Conservation (phyloP, 1,284 basidiomycete species). For the Microbotryum lychnidis-dioicae region DNA sequence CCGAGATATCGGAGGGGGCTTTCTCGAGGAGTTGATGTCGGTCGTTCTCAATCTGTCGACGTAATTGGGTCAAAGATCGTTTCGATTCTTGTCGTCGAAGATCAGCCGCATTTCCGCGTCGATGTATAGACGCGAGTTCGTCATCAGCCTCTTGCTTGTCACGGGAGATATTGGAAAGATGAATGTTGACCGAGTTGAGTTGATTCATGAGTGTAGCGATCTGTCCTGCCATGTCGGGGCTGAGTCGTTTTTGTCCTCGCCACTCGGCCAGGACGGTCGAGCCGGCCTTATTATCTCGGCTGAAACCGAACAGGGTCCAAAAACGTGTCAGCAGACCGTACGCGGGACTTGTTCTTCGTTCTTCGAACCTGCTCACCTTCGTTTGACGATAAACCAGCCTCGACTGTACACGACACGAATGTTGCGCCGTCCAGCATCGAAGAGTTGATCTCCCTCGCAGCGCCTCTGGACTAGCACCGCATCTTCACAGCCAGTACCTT, state of each 20-base stretch:
- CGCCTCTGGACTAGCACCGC: slow-evolving; percentile 58
- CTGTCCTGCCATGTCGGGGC: slow-evolving; percentile 33
- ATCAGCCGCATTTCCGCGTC: slow-evolving; percentile 5
- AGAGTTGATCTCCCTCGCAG: slow-evolving; percentile 50
- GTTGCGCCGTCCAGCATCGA: slow-evolving; percentile 8
- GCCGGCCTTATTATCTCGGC: too few species aligned
- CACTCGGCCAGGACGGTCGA: slow-evolving; percentile 34
- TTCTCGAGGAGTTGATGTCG: slow-evolving; percentile 62
- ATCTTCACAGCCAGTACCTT: slow-evolving; percentile 61
- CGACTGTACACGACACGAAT: slow-evolving; percentile 35
- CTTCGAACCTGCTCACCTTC: slow-evolving; percentile 4
- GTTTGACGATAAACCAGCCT: slow-evolving; percentile 17
- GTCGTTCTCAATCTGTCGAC: slow-evolving; percentile 42
- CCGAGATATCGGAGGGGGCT: slow-evolving; percentile 60
- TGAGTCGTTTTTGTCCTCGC: slow-evolving; percentile 38
- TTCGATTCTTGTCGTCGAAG: slow-evolving; percentile 17
- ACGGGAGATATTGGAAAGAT: not conserved
- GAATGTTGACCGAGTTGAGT: not conserved
- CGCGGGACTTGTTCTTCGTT: slow-evolving; percentile 15
- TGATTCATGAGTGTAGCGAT: slow-evolving; percentile 21
- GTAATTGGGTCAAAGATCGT: slow-evolving; percentile 29
- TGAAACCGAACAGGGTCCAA: too few species aligned
- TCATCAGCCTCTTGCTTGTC: slow-evolving; percentile 12
- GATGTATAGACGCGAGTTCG: not conserved
- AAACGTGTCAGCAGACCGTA: too few species aligned